Conservation (phyloP, 768 basidiomycete genomes). For the Boletellus emodensis region DNA sequence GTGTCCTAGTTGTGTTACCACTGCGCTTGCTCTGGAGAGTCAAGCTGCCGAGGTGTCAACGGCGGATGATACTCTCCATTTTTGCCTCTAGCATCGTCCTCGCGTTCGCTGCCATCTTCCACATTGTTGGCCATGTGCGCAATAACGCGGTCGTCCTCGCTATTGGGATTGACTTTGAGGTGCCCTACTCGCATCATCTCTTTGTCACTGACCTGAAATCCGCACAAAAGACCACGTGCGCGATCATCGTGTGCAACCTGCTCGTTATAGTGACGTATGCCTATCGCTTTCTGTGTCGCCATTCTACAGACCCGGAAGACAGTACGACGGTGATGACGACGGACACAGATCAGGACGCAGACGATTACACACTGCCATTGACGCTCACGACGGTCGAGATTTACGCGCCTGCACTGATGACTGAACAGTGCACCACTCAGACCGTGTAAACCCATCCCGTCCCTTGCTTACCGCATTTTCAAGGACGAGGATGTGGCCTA, state of each 20-base stretch:
- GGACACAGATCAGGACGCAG: background rate
- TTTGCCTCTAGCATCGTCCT: constrained; percentile 17
- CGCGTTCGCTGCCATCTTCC: constrained; percentile 10
- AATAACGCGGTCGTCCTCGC: background rate
- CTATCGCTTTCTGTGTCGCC: constrained; percentile 4
- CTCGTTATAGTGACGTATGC: constrained; percentile 15
- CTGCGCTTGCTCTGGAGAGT: constrained; percentile 16
- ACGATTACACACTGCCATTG: constrained; percentile 1
- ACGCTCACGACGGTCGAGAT: background rate
- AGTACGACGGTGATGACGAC: background rate
- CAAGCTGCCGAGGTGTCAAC: constrained; percentile 9
- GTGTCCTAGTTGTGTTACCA: constrained; percentile 12
- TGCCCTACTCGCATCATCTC: background rate
- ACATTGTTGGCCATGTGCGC: constrained; percentile 1
- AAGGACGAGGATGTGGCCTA: too few species aligned
- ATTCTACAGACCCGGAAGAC: too few species aligned
- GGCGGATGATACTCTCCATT: constrained; percentile 17
- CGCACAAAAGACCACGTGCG: constrained; percentile 1
- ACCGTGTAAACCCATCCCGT: background rate
- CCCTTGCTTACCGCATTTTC: too few species aligned
- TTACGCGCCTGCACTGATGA: background rate
- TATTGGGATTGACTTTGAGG: constrained; percentile 5
- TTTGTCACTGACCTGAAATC: background rate
- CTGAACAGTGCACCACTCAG: background rate
- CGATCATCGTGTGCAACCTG: constrained; percentile 15